A percentile compares a stretch with the other conserved stretches of the same genome.
Evolutionary conservation across 768 basidiomycete genomes (phyloP).

Genomic region (Macrolepiota dolichaula): DNA sequence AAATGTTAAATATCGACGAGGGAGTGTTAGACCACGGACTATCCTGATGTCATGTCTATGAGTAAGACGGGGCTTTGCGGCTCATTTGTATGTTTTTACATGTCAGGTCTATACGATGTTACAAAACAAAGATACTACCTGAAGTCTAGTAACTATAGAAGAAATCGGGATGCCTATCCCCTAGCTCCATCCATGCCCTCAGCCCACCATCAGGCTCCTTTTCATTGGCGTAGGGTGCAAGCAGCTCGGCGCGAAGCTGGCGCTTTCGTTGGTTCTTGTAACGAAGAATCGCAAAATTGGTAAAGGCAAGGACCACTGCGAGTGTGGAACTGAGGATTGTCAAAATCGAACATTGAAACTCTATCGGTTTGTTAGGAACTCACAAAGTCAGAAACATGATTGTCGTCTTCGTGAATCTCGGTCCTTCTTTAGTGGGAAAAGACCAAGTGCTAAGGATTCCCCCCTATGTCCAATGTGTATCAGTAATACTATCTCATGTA

Average conservation of each 20-base stretch:
- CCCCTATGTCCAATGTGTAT: slow-evolving; percentile 21
- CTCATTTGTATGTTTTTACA: no score
- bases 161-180: slow-evolving; percentile 35
- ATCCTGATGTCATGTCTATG: no score
- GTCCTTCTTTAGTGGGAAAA: slow-evolving; percentile 35
- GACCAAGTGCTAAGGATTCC: slow-evolving; percentile 38
- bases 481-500: no score
- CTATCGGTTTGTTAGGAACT: slow-evolving; percentile 7
- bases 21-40: no score
- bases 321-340: slow-evolving; percentile 25
- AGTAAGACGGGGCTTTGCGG: no score
- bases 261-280: slow-evolving; percentile 25
- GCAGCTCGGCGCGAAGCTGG: slow-evolving; percentile 21
- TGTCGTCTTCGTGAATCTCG: slow-evolving; percentile 31
- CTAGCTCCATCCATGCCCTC: slow-evolving; percentile 31
- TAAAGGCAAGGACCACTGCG: slow-evolving; percentile 19
- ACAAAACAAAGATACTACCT: no score
- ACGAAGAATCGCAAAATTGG: slow-evolving; percentile 25
- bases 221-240: slow-evolving; percentile 25
- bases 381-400: slow-evolving; percentile 36
- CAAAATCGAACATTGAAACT: no score
- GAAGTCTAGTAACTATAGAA: slow-evolving; percentile 19
- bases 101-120: no score
- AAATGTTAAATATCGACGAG: no score
- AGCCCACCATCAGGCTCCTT: slow-evolving; percentile 22